Evolutionary conservation across 2,329 filamentous ascomycete species (phyloP).

Genomic region (Aspergillus ibericus): DNA sequence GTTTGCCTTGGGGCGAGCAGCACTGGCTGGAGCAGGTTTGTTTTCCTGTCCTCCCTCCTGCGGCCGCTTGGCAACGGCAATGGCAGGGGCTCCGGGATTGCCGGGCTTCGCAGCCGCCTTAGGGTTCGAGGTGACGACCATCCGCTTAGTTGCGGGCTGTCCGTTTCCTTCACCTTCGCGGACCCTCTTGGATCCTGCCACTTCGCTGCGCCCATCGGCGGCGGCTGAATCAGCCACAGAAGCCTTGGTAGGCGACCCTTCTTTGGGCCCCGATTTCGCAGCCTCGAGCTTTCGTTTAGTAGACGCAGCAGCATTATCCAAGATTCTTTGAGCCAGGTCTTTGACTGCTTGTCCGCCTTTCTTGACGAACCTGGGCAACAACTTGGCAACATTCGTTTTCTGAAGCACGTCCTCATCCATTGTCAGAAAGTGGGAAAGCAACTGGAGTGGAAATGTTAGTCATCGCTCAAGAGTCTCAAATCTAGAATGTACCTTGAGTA

Average conservation of each 20-base stretch:
- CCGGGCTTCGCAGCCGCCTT: conserved; percentile 34
- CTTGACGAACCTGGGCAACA: conserved; percentile 58
- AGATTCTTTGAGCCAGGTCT: conserved; percentile 55
- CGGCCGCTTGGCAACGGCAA: conserved; percentile 30
- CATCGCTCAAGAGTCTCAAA: neutral
- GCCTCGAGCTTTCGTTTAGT: conserved; percentile 46
- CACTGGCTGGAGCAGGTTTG: conserved; percentile 31
- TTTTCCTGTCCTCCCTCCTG: conserved; percentile 26
- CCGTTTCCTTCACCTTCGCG: conserved; percentile 40
- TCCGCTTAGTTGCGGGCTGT: conserved; percentile 40
- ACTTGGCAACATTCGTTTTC: conserved; percentile 60
- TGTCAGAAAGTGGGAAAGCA: conserved; percentile 57
- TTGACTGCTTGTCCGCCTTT: conserved; percentile 59
- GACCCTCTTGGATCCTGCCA: conserved; percentile 39
- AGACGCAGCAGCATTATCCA: conserved; percentile 48
- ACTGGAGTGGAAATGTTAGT: conserved; percentile 38
- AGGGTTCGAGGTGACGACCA: conserved; percentile 35
- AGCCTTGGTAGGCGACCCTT: conserved; percentile 31
- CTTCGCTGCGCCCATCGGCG: conserved; percentile 22
- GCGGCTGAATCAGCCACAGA: conserved; percentile 12
- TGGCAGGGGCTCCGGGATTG: conserved; percentile 20
- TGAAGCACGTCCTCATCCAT: conserved; percentile 59
- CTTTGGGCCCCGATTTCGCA: conserved; percentile 39
- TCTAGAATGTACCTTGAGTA: conserved; percentile 46
- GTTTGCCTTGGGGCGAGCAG: conserved; percentile 38